A percentile compares a stretch with the other conserved stretches of the same genome.
phyloP scores from a whole-genome alignment of 139 green algal species.

The Gonium pectorale region DNA sequence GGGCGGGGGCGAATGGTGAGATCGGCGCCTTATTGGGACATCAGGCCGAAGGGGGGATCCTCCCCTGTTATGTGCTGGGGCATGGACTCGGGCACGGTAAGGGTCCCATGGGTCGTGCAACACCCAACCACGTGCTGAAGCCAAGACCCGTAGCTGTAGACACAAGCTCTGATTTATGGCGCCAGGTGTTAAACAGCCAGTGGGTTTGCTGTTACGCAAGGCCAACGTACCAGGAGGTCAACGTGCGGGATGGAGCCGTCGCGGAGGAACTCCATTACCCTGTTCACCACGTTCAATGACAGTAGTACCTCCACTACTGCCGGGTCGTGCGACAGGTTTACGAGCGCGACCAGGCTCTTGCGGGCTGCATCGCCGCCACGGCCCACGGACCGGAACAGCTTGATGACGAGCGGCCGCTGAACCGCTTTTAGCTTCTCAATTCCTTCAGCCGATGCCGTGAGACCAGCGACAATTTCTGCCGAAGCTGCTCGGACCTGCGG shows the following conservation, averaged over 20 bases:
- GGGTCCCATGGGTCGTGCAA: too few relatives aligned
- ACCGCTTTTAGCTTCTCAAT: slow-evolving; percentile 57
- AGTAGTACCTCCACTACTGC: slow-evolving; percentile 55
- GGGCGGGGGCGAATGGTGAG: too few relatives aligned
- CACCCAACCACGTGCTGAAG: too few relatives aligned
- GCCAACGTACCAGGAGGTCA: slow-evolving; percentile 69
- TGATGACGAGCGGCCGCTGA: slow-evolving; percentile 42
- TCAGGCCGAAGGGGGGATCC: too few relatives aligned
- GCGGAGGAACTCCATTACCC: slow-evolving; percentile 73
- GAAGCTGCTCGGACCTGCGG: slow-evolving; percentile 63
- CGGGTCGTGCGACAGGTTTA: slow-evolving; percentile 80
- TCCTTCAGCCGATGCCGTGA: slow-evolving; percentile 74
- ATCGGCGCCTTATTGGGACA: too few relatives aligned
- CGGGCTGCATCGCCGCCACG: neutral
- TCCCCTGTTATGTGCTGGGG: too few relatives aligned
- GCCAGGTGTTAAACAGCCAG: too few relatives aligned
- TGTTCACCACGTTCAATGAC: slow-evolving; percentile 49
- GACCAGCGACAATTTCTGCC: slow-evolving; percentile 73
- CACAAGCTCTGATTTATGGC: too few relatives aligned
- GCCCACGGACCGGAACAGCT: slow-evolving; percentile 67
- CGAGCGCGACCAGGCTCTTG: slow-evolving; percentile 66
- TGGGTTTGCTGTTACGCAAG: too few relatives aligned
- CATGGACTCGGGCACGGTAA: too few relatives aligned
- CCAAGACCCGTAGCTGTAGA: too few relatives aligned
- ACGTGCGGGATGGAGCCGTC: slow-evolving; percentile 62